Percentiles rank a stretch among this genome's conserved stretches.
phyloP scores from a whole-genome alignment of 257 asterid genomes.

The Penstemon davidsonii region DNA sequence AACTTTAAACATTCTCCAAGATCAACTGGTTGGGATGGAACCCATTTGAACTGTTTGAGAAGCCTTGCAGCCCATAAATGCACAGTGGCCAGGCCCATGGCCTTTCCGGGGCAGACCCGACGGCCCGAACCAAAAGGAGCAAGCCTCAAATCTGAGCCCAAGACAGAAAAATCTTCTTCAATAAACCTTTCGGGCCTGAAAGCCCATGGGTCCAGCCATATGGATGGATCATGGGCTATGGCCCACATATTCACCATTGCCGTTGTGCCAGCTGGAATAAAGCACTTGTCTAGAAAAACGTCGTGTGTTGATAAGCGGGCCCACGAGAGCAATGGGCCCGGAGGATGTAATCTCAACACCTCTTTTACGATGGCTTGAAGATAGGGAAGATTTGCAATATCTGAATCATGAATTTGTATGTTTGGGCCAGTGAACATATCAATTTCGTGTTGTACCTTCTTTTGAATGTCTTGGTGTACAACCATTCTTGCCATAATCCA shows the following conservation, averaged over 20 bases:
- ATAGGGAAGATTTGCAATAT: conserved; percentile 49
- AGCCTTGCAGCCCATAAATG: conserved; percentile 62
- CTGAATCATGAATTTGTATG: conserved; percentile 37
- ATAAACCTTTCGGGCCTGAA: conserved; percentile 64
- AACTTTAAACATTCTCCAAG: conserved; percentile 51
- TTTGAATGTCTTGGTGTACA: conserved; percentile 59
- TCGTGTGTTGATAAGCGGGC: conserved; percentile 63
- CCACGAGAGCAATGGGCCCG: conserved; percentile 78
- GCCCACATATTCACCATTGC: conserved; percentile 93
- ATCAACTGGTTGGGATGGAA: conserved; percentile 37
- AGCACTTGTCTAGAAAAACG: conserved; percentile 44
- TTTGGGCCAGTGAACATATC: conserved; percentile 26
- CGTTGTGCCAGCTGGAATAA: conserved; percentile 60
- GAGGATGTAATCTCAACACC: conserved; percentile 59
- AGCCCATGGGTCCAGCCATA: conserved; percentile 60
- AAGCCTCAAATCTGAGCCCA: conserved; percentile 76
- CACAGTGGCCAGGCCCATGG: conserved; percentile 58
- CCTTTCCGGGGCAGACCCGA: conserved; percentile 64
- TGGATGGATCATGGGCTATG: conserved; percentile 54
- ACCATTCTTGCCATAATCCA: conserved; percentile 68
- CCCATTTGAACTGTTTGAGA: conserved; percentile 55
- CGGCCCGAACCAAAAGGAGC: conserved; percentile 84
- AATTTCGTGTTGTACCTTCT: conserved; percentile 49
- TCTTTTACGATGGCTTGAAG: conserved; percentile 61
- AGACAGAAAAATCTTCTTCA: conserved; percentile 44